phyloP scores from a whole-genome alignment of 2,329 filamentous ascomycete species.

The Stagonosporopsis vannaccii region DNA sequence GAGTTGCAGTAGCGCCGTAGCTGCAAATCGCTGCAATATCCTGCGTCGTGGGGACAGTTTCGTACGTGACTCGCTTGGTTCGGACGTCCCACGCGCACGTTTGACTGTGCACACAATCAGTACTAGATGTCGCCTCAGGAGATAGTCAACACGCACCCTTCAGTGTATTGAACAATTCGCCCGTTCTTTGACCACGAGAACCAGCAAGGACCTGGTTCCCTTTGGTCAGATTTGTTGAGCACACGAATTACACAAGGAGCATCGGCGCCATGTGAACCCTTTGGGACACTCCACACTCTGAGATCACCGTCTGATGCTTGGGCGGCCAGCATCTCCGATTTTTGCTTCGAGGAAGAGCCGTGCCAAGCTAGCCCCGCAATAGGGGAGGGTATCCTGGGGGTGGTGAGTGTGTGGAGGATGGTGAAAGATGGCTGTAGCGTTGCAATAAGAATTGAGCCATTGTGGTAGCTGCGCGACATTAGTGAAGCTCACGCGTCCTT shows the following conservation, averaged over 20 bases:
- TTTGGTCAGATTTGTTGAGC: slow-evolving; percentile 79
- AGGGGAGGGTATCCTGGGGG: slow-evolving; percentile 81
- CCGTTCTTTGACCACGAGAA: slow-evolving; percentile 99
- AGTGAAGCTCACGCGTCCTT: slow-evolving; percentile 19
- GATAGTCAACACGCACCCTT: slow-evolving; percentile 70
- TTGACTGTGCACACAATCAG: slow-evolving; percentile 62
- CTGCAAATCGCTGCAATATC: slow-evolving; percentile 82
- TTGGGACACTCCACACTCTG: slow-evolving; percentile 95
- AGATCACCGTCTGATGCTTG: slow-evolving; percentile 92
- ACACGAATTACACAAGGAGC: slow-evolving; percentile 88
- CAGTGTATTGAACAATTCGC: slow-evolving; percentile 88
- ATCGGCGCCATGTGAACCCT: slow-evolving; percentile 72
- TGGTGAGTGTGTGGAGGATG: slow-evolving; percentile 90
- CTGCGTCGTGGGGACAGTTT: slow-evolving; percentile 84
- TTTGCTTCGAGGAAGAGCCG: slow-evolving; percentile 92
- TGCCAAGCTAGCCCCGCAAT: slow-evolving; percentile 93
- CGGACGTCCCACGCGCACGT: slow-evolving; percentile 96
- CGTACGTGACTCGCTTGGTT: slow-evolving; percentile 95
- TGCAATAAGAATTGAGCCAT: slow-evolving; percentile 90
- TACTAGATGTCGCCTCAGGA: slow-evolving; percentile 17
- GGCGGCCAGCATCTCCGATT: slow-evolving; percentile 96
- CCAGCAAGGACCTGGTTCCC: slow-evolving; percentile 83
- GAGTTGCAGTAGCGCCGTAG: slow-evolving; percentile 86
- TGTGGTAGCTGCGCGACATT: slow-evolving; percentile 74
- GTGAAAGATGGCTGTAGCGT: slow-evolving; percentile 90